A percentile compares a stretch with the other conserved stretches of the same genome.
Evolutionary conservation across 352 stramenopile species (phyloP).

Genomic region (Thraustochytrium striatum): DNA sequence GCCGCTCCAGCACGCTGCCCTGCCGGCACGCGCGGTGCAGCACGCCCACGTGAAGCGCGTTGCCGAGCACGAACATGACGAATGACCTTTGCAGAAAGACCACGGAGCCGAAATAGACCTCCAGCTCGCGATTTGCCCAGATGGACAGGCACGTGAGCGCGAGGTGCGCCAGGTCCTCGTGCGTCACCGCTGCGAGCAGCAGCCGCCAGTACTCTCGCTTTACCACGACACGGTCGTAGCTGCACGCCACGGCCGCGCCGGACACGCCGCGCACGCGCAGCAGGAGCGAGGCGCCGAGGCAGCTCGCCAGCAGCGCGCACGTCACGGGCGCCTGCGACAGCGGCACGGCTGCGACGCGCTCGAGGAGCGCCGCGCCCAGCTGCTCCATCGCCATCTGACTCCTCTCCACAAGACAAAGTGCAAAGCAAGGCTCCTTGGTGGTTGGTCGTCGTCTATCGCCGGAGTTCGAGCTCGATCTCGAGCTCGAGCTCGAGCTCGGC

Average conservation of each 20-base stretch:
- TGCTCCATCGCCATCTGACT: no score
- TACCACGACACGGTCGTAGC: constrained; percentile 32
- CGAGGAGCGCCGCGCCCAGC: no score
- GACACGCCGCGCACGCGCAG: background rate
- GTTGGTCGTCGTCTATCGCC: no score
- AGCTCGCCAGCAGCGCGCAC: background rate
- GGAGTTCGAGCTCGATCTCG: no score
- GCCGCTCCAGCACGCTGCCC: background rate
- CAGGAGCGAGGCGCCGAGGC: background rate
- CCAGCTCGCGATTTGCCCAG: constrained; percentile 24
- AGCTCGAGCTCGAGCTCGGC: no score
- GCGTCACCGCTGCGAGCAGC: background rate
- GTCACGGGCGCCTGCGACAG: background rate
- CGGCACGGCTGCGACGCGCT: no score
- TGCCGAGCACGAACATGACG: background rate
- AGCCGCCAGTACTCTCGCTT: constrained; percentile 29
- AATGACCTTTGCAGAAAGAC: background rate
- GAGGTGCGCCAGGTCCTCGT: constrained; percentile 32
- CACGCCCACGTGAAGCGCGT: constrained; percentile 5
- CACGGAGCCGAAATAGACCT: constrained; percentile 24
- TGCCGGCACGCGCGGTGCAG: background rate
- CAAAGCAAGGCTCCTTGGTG: no score
- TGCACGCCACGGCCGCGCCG: constrained; percentile 10
- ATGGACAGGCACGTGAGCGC: background rate
- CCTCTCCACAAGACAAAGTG: no score